A percentile compares a stretch with the other conserved stretches of the same genome.
Evolutionary conservation across 768 basidiomycete species (phyloP).

Genomic region (Amanita jacksonii): DNA sequence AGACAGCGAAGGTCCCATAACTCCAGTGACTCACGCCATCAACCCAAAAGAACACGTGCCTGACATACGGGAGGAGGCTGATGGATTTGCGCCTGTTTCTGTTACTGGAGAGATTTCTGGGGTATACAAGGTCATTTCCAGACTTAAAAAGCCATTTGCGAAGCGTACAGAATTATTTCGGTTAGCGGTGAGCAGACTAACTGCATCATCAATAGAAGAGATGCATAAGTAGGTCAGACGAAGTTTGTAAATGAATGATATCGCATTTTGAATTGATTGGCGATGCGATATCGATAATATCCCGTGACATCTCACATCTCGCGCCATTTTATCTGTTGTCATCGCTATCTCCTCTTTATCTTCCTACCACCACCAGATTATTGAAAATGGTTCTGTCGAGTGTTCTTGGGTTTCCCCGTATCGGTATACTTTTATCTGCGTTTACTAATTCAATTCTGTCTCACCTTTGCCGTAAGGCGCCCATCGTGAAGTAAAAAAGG

Average conservation of each 20-base stretch:
- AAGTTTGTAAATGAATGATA: not conserved
- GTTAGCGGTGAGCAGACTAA: constrained; percentile 28
- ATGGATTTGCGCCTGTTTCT: constrained; percentile 12
- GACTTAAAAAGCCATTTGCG: constrained; percentile 18
- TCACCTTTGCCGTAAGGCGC: constrained; percentile 43
- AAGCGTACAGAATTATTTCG: constrained; percentile 25
- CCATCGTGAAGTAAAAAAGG: constrained; percentile 95
- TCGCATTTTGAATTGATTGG: not conserved
- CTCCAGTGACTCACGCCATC: constrained; percentile 32
- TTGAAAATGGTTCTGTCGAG: constrained; percentile 67
- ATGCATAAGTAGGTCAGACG: constrained; percentile 13
- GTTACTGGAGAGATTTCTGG: not conserved
- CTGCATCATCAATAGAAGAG: constrained; percentile 21
- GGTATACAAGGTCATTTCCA: not conserved
- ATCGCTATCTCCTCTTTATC: constrained; percentile 10
- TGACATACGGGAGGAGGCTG: constrained; percentile 30
- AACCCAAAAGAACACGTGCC: constrained; percentile 34
- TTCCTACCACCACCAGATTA: constrained; percentile 19
- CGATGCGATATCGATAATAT: constrained; percentile 26
- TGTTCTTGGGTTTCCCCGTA: constrained; percentile 89
- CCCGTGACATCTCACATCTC: constrained; percentile 28
- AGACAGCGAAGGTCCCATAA: constrained; percentile 39
- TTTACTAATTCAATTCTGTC: not conserved
- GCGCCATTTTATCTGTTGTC: constrained; percentile 15
- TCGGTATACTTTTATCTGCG: constrained; percentile 39